A percentile compares a stretch with the other conserved stretches of the same genome.
Evolutionary conservation across 1,284 basidiomycete species (phyloP).

Genomic region (Sporisorium reilianum): DNA sequence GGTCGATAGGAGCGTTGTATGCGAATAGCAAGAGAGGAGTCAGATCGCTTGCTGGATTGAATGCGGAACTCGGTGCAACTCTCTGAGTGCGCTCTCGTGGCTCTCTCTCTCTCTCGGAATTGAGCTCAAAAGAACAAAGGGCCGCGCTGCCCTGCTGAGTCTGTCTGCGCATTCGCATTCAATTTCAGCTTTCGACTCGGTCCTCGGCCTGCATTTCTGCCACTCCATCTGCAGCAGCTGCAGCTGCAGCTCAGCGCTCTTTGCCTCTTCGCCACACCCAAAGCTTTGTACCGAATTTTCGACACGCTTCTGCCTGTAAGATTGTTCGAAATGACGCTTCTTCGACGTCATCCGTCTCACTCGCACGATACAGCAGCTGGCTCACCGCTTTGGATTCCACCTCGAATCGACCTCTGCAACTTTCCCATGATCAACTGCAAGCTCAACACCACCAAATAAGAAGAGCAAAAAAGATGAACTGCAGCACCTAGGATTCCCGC

Average conservation of each 20-base stretch:
- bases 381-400: too few relatives aligned
- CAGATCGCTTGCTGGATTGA: too few relatives aligned
- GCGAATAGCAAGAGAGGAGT: background rate
- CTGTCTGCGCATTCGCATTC: background rate
- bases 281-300: slow-evolving; percentile 7
- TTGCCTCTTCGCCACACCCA: slow-evolving; percentile 24
- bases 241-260: slow-evolving; percentile 2
- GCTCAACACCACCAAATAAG: too few relatives aligned
- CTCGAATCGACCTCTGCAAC: too few relatives aligned
- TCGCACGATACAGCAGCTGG: slow-evolving; percentile 1
- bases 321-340: slow-evolving; percentile 3
- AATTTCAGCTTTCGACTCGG: slow-evolving; percentile 15
- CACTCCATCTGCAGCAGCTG: too few relatives aligned
- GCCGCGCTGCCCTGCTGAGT: background rate
- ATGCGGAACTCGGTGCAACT: slow-evolving; percentile 4
- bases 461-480: slow-evolving; percentile 63
- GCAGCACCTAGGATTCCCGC: slow-evolving; percentile 84
- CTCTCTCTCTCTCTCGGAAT: too few relatives aligned
- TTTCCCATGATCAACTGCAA: too few relatives aligned
- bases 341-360: background rate
- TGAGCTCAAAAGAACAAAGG: background rate
- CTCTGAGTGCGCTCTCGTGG: background rate
- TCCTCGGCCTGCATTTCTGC: slow-evolving; percentile 4
- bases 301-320: slow-evolving; percentile 24
- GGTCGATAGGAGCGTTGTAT: background rate